Evolutionary conservation across 768 basidiomycete genomes (phyloP).

Genomic region (Wakefieldia striispora): DNA sequence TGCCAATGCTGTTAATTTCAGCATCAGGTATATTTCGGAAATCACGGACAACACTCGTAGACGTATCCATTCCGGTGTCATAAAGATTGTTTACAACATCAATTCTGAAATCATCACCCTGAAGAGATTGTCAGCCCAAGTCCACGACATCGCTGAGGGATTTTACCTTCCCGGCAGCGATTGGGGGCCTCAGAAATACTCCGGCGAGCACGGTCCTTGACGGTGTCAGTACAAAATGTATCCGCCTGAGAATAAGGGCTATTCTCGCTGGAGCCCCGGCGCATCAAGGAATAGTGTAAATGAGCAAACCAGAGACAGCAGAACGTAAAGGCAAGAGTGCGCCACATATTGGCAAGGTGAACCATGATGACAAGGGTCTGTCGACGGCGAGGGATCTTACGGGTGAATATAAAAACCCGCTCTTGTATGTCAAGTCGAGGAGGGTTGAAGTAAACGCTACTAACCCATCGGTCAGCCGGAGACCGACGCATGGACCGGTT

Average conservation of each 20-base stretch:
- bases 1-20: constrained; percentile 49
- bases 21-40: neutral
- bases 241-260: neutral
- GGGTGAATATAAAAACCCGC: neutral
- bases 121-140: constrained; percentile 11
- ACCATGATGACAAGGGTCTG: neutral
- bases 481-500: constrained; percentile 1
- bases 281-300: neutral
- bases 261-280: neutral
- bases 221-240: neutral
- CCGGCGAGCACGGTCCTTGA: constrained; percentile 42
- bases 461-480: neutral
- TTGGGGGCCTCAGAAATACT: constrained; percentile 43
- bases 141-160: neutral
- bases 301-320: neutral
- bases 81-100: constrained; percentile 46
- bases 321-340: neutral
- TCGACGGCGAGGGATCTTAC: neutral
- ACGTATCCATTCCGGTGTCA: constrained; percentile 46
- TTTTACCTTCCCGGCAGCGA: constrained; percentile 36
- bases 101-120: constrained; percentile 38
- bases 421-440: neutral
- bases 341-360: constrained; percentile 5
- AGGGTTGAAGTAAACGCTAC: neutral
- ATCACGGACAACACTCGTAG: constrained; percentile 47